Base-by-base conservation (phyloP, 129 eudicot species). In the Lactuca sativa region DNA sequence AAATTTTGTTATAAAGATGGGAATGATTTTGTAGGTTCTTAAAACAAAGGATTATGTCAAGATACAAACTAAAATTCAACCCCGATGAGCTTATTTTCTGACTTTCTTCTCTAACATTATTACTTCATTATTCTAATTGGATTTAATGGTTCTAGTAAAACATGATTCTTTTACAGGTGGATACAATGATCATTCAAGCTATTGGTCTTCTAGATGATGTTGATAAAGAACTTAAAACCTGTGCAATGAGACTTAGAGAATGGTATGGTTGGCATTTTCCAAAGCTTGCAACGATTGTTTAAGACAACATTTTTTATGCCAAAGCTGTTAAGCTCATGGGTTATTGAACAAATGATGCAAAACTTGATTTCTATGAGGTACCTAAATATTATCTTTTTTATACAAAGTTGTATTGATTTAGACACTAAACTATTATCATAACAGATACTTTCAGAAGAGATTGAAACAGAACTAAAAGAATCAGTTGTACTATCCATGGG, bases 231-330 rank as follows among this genome's bases (percentile, higher is more conserved):
- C 82, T 78, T 78, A 85, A 88, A 51, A 88, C 95, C 21, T 88
- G 82, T 62, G 95, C 95, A 43, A 88, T 88, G 95, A 83, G 95
- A 80, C 91, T 88, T 15, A 69, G 89, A 21, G 95, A 88, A 77
- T 88, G 95, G 91, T 88, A 88, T 63, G 91, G 95, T 55, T 88
- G 95, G 95, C 91, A 88, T 81, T 85, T 88, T 62, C 91, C 95
- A 0, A 86, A 88, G 80, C 95, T 88, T 61, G 91, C 91, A 55
- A 88, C 85, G 76, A 85, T 88, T 30, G 82, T 88, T 15, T 83
- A 72, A 72, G 97, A 88, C 64, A 91, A 91, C 63, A 91, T 91
- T 14, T 82, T 79, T 7, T 91, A 91, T 74, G 92, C 97, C 47
- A 91, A 91, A 72, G 21, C 92, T 0, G 97, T 91, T 21, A 82